A percentile compares a stretch with the other conserved stretches of the same genome.
Conservation (phyloP, 2,329 filamentous ascomycete species). For the Fonsecaea pedrosoi region DNA sequence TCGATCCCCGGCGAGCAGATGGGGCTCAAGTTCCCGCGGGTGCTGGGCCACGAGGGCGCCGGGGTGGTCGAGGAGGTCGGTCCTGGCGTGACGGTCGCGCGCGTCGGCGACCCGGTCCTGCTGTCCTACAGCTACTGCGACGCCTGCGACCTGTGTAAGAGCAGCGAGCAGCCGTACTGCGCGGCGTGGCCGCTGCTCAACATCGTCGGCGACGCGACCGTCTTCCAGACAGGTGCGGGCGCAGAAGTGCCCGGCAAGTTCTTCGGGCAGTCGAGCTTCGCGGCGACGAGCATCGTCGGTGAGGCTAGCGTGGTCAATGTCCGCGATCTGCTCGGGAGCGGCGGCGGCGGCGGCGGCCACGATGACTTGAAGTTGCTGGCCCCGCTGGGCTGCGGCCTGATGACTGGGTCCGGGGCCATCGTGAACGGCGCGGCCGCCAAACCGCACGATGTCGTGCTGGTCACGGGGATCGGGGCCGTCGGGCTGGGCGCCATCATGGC, state of each 20-base stretch:
- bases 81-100: constrained; percentile 49
- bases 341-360: constrained; percentile 2
- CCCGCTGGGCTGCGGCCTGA: constrained; percentile 45
- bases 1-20: constrained; percentile 44
- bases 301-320: constrained; percentile 42
- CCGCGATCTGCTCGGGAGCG: constrained; percentile 23
- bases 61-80: constrained; percentile 59
- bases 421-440: constrained; percentile 50
- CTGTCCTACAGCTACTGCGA: constrained; percentile 58
- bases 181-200: constrained; percentile 57
- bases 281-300: constrained; percentile 43
- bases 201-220: constrained; percentile 41
- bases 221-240: constrained; percentile 32
- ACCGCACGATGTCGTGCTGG: constrained; percentile 48
- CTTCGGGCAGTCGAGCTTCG: constrained; percentile 51
- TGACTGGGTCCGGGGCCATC: constrained; percentile 51
- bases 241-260: constrained; percentile 46
- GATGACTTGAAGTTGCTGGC: constrained; percentile 41
- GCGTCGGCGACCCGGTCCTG: constrained; percentile 56
- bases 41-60: constrained; percentile 63
- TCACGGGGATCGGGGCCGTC: constrained; percentile 57
- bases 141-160: constrained; percentile 57
- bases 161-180: constrained; percentile 57
- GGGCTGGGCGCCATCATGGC: constrained; percentile 58
- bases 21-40: constrained; percentile 53